These are phyloP conservation scores for Nemophila menziesii DNA, from an alignment of 257 asterid genomes.

Conservation along the genomic window DNA sequence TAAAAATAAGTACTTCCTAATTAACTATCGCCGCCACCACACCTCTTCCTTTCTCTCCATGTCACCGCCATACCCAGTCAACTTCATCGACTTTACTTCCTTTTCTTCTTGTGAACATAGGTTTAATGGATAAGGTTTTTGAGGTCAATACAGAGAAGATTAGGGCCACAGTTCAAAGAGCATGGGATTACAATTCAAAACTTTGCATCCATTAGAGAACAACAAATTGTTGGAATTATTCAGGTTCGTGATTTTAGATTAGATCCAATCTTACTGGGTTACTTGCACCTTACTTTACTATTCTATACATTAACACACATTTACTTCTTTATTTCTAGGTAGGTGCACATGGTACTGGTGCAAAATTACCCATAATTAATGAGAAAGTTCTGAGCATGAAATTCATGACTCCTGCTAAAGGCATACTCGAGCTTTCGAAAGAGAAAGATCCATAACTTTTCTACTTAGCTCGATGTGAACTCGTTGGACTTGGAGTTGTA, in stretches of 20 bases:
- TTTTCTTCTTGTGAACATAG: conserved; percentile 90
- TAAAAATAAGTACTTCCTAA: too few relatives aligned
- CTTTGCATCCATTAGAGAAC: conserved; percentile 91
- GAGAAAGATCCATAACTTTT: conserved; percentile 87
- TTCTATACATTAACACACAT: too few relatives aligned
- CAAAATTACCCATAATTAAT: conserved; percentile 81
- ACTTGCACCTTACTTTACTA: neutral
- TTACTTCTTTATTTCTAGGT: conserved; percentile 46
- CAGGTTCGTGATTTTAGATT: conserved; percentile 39
- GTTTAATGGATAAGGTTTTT: conserved; percentile 79
- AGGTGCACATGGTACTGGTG: conserved; percentile 99
- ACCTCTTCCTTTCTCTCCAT: conserved; percentile 11
- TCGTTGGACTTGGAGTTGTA: conserved; percentile 97
- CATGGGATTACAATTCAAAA: conserved; percentile 81
- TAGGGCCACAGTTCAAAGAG: conserved; percentile 73
- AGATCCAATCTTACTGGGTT: neutral
- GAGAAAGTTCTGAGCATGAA: conserved; percentile 97
- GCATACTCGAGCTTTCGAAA: conserved; percentile 71
- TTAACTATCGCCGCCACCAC: conserved; percentile 10
- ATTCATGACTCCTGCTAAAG: conserved; percentile 83
- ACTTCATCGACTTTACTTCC: conserved; percentile 64
- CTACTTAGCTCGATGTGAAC: conserved; percentile 93
- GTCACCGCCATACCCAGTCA: conserved; percentile 25
- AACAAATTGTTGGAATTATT: conserved; percentile 91
- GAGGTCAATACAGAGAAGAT: conserved; percentile 75